phyloP scores from a whole-genome alignment of 352 stramenopile species.

The Phytopythium delawarense region DNA sequence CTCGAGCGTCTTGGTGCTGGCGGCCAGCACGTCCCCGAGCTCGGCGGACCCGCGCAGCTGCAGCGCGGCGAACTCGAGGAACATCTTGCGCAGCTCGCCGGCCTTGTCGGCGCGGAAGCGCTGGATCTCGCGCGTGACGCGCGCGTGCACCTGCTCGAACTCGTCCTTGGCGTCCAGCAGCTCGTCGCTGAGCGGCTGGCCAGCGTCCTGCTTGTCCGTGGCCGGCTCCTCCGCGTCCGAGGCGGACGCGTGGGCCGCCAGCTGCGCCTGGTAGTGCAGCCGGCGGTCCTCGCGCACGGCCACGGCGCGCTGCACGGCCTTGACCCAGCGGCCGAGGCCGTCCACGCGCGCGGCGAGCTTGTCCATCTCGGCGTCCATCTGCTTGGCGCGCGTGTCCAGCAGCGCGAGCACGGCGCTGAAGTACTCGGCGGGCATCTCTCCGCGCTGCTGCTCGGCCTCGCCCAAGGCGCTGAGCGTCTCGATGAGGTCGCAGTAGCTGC shows the following conservation, averaged over 20 bases:
- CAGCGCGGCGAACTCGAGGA: conserved; percentile 62
- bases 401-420: conserved; percentile 58
- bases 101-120: conserved; percentile 76
- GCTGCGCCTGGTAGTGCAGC: conserved; percentile 72
- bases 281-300: conserved; percentile 77
- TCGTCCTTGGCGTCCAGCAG: conserved; percentile 65
- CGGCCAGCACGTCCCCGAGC: conserved; percentile 40
- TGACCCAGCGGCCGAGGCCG: conserved; percentile 73
- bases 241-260: conserved; percentile 29
- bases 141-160: conserved; percentile 69
- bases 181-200: conserved; percentile 34
- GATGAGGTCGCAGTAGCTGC: conserved; percentile 82
- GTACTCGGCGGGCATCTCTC: conserved; percentile 56
- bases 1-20: conserved; percentile 41
- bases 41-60: conserved; percentile 49
- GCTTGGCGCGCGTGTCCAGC: conserved; percentile 67
- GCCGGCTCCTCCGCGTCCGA: conserved; percentile 4
- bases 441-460: conserved; percentile 62
- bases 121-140: conserved; percentile 71
- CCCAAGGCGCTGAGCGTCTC: conserved; percentile 65
- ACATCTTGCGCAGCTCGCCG: conserved; percentile 65
- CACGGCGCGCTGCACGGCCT: conserved; percentile 61
- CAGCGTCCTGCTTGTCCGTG: conserved; percentile 20
- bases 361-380: conserved; percentile 72
- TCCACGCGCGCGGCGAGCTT: conserved; percentile 59